Evolutionary conservation across 139 green algal species (phyloP), one percentile per base, ranked within the genome.

Genomic region (Chloropicon primus): DNA sequence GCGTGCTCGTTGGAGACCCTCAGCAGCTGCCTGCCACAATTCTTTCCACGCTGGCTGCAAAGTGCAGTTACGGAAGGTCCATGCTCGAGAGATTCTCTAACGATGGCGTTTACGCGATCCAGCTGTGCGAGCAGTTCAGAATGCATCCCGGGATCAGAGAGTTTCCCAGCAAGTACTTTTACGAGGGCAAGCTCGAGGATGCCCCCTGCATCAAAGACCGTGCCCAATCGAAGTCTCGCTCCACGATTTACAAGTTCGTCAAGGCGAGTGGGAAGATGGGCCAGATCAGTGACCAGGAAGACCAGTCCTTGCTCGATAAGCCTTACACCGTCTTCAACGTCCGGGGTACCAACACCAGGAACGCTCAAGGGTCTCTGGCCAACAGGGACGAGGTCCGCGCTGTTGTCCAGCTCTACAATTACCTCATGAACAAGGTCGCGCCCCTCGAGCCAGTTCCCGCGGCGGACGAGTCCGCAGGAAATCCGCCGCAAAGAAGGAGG

Each of bases 1-100:
- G 86, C 25, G 87, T 94, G 24, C 79, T 95, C 78, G 91, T 98
- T 79, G 94, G 94, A 0, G 94, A 98, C 81, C 93, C 93, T 3
- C 88, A 94, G 86, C 94, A 98, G 85, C 88, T 97, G 79, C 94
- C 94, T 21, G 92, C 94, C 77, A 98, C 94, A 10, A 84, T 98
- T n/a, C 79, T 95, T 53, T 87, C 78, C 21, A 72, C 79, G 28
- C 62, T 74, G 2, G 91, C 85, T 83, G 83, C 79, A 81, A 90
- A 72, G 80, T 88, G 53, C 73, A 74, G 78, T 23, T 84, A 96
- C 78, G 90, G 94, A 76, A 85, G 93, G 1, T 92, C 84, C 21
- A 84, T 97, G 25, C 97, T 98, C 78, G 89, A 97, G 84, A 83
- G 93, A 62, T 93, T 88, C 90, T 89, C 82, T 77, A 3, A 78